Evolutionary conservation across 2,329 filamentous ascomycete genomes (phyloP).

Genomic region (Ophiocordyceps camponoti-rufipedis): DNA sequence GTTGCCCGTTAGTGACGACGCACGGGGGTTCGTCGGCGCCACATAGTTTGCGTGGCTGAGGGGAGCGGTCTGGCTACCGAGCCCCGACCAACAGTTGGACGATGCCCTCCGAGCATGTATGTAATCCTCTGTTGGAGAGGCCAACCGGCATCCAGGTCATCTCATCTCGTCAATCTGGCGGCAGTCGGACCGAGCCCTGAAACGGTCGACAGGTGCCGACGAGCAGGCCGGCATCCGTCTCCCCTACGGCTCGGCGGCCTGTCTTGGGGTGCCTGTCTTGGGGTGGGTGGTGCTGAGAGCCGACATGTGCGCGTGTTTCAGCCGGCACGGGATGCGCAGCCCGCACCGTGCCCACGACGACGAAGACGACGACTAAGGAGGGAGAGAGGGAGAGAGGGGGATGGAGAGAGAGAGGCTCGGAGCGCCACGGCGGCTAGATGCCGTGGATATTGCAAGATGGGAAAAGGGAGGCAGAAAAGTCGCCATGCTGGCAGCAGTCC

Average conservation of each 20-base stretch:
- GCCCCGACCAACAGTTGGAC: not conserved
- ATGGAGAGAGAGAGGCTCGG: not conserved
- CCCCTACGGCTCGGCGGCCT: not conserved
- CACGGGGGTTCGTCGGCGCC: not conserved
- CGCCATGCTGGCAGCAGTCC: not conserved
- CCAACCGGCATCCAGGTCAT: no score
- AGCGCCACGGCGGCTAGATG: not conserved
- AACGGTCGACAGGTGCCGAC: not conserved
- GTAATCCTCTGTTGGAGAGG: not conserved
- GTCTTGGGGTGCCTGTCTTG: not conserved
- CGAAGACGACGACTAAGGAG: not conserved
- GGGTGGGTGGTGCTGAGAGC: not conserved
- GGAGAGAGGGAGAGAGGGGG: not conserved
- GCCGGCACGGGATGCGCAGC: not conserved
- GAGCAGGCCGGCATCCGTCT: not conserved
- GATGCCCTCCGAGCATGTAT: not conserved
- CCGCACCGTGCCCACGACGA: constrained; percentile 1
- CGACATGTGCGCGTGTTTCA: not conserved
- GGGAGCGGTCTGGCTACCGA: not conserved
- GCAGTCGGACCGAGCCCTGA: not conserved
- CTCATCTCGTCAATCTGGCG: not conserved
- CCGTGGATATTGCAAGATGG: not conserved
- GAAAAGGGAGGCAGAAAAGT: not conserved
- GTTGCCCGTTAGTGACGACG: not conserved
- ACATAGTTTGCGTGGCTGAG: not conserved